phyloP scores from a whole-genome alignment of 345 rosid species.

The Cardamine chenopodiifolia region DNA sequence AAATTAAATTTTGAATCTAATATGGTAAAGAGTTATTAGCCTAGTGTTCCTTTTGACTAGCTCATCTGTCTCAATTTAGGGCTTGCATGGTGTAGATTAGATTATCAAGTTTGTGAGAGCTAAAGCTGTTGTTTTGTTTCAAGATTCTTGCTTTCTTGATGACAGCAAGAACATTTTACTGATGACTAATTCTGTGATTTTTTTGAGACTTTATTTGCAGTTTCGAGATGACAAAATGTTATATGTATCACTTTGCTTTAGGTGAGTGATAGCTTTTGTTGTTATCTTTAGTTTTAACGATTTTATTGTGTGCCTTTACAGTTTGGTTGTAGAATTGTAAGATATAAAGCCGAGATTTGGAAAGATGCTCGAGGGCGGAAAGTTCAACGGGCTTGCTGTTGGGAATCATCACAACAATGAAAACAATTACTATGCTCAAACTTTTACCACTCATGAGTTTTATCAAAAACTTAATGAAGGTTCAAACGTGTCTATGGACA shows the following conservation, averaged over 20 bases:
- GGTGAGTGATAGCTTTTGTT: slow-evolving; percentile 3
- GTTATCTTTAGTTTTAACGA: neutral
- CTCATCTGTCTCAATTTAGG: neutral
- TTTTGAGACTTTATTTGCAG: neutral
- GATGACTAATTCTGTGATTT: neutral
- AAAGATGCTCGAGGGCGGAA: slow-evolving; percentile 43
- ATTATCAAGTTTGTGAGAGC: neutral
- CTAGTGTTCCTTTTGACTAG: slow-evolving; percentile 7
- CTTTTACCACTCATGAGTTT: slow-evolving; percentile 38
- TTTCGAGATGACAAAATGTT: neutral
- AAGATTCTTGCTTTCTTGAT: slow-evolving; percentile 1
- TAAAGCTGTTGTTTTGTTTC: neutral
- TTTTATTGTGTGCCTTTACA: slow-evolving; percentile 13
- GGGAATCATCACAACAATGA: slow-evolving; percentile 47
- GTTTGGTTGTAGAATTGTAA: slow-evolving; percentile 13
- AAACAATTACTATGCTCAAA: slow-evolving; percentile 48
- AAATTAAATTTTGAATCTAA: slow-evolving; percentile 8
- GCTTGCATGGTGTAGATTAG: slow-evolving; percentile 27
- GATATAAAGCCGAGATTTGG: neutral
- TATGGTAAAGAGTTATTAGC: slow-evolving; percentile 17
- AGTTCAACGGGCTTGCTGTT: slow-evolving; percentile 45
- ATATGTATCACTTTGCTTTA: neutral
- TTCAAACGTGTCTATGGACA: slow-evolving; percentile 56
- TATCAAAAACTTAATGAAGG: slow-evolving; percentile 62
- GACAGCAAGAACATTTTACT: neutral